These are phyloP conservation scores for Davidsoniella australis DNA, from an alignment of 2,329 filamentous ascomycete genomes.

Conservation along the genomic window DNA sequence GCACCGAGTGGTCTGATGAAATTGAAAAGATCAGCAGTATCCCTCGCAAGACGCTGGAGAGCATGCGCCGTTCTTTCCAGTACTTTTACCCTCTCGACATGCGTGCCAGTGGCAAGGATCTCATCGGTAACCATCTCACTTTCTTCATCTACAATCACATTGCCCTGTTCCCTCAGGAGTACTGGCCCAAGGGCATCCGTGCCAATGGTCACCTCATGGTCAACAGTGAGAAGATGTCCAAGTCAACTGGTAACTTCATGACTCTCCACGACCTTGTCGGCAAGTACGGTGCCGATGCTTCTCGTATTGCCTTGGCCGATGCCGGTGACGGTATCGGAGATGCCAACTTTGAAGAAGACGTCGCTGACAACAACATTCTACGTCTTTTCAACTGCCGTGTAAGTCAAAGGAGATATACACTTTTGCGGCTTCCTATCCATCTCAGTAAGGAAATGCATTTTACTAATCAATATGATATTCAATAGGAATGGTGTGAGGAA, in stretches of 20 bases:
- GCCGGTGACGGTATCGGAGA: conserved; percentile 88
- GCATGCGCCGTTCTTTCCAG: conserved; percentile 80
- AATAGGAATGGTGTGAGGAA: conserved; percentile 88
- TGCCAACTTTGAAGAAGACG: conserved; percentile 91
- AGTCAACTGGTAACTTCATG: conserved; percentile 94
- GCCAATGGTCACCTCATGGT: conserved; percentile 86
- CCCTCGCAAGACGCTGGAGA: conserved; percentile 52
- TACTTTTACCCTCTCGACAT: conserved; percentile 95
- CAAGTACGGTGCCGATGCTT: conserved; percentile 91
- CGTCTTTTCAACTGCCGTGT: conserved; percentile 44
- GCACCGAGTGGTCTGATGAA: conserved; percentile 51
- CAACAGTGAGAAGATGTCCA: conserved; percentile 97
- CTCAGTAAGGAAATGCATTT: not conserved
- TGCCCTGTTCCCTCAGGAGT: conserved; percentile 71
- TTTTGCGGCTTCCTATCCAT: not conserved
- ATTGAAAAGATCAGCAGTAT: conserved; percentile 52
- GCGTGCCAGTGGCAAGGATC: conserved; percentile 76
- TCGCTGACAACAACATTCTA: conserved; percentile 82
- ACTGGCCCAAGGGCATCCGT: conserved; percentile 75
- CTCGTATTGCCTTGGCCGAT: conserved; percentile 80
- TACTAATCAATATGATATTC: conserved; percentile 13
- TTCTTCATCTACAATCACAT: conserved; percentile 92
- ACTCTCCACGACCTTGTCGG: conserved; percentile 70
- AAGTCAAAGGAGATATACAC: not conserved
- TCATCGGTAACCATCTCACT: conserved; percentile 85